Evolutionary conservation across 2,329 filamentous ascomycete species (phyloP).

Genomic region (Spiromastix sp.): DNA sequence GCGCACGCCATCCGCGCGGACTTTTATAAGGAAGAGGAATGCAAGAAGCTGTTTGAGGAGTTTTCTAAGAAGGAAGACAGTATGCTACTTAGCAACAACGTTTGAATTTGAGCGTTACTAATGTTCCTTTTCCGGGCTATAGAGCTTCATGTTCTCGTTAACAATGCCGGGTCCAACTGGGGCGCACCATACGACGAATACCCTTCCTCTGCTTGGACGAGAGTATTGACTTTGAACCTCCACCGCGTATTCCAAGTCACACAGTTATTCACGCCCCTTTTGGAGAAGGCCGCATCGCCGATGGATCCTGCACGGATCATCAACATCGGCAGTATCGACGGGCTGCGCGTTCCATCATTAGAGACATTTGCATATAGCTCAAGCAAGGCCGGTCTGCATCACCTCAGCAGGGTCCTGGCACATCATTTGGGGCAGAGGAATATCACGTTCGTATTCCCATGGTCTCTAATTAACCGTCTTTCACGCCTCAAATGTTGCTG

Average conservation of each 20-base stretch:
- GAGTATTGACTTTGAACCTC: conserved; percentile 45
- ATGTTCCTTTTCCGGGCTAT: conserved; percentile 34
- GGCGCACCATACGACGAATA: conserved; percentile 49
- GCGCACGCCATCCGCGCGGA: conserved; percentile 42
- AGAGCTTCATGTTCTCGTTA: conserved; percentile 41
- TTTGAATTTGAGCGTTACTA: conserved; percentile 53
- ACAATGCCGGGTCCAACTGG: conserved; percentile 46
- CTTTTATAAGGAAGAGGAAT: conserved; percentile 42
- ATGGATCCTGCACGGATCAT: conserved; percentile 39
- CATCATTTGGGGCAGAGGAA: conserved; percentile 42
- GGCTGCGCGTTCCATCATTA: conserved; percentile 41
- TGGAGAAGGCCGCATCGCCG: conserved; percentile 36
- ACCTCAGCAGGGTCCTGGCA: conserved; percentile 42
- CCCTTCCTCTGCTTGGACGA: conserved; percentile 47
- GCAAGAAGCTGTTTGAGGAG: conserved; percentile 38
- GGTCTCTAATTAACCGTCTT: conserved; percentile 1
- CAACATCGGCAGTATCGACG: conserved; percentile 46
- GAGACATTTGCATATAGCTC: conserved; percentile 45
- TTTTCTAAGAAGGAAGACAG: conserved; percentile 40
- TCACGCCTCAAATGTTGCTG: conserved; percentile 24
- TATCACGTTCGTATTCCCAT: conserved; percentile 37
- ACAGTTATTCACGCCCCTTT: conserved; percentile 37
- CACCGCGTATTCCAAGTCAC: conserved; percentile 42
- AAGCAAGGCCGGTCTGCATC: conserved; percentile 44
- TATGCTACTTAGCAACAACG: conserved; percentile 36